Base-by-base conservation (phyloP, 768 basidiomycete genomes). In the Leccinum subtestaceum region DNA sequence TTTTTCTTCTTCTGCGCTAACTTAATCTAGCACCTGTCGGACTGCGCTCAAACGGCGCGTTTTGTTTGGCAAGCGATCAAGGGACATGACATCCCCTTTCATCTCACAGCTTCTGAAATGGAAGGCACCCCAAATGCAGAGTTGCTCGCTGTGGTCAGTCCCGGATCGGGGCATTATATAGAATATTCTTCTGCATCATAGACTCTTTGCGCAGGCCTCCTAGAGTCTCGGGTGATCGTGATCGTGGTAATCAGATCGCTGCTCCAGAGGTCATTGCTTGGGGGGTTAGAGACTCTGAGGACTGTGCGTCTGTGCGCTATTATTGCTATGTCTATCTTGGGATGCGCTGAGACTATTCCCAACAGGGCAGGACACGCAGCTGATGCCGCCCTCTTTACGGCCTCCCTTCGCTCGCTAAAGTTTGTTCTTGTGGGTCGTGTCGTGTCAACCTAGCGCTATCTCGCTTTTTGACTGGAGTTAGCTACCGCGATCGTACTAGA, bases 311-410 rank as follows among this genome's bases (percentile, higher is more conserved):
- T 25, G 40, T 55, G 48, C 25, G 45, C 27, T 48, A 55, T 57
- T 34, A 58, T 60, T 50, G 63, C 55, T 63, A 67, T 70, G 53
- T 63, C 63, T 52, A 59, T 61, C 56, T 67, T 63, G 38, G 68
- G 63, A 57, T 21, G 43, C 38, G 50, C 49, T 59, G 34, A 21
- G 25, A 34, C 43, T 51, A 57, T 62, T 54, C 66, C 60, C 58
- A 65, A 59, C 55, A 5, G 58, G 59, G 64, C 10, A 62, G 55
- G 60, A 60, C 72, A 69, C 63, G 72, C 70, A 57, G 71, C 45
- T 72, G 71, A 72, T 74, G 72, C 72, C 72, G 72, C 70, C 68
- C 60, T 57, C 29, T 34, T 69, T 71, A 65, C 70, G 70, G 65
- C 72, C 56, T 15, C 52, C 52, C 62, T 68, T 66, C 56, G 60